Percentiles rank a stretch among this genome's conserved stretches.
These are phyloP conservation scores for Solanum gracilifrons DNA, from an alignment of 257 asterid genomes.

Conservation along the genomic window DNA sequence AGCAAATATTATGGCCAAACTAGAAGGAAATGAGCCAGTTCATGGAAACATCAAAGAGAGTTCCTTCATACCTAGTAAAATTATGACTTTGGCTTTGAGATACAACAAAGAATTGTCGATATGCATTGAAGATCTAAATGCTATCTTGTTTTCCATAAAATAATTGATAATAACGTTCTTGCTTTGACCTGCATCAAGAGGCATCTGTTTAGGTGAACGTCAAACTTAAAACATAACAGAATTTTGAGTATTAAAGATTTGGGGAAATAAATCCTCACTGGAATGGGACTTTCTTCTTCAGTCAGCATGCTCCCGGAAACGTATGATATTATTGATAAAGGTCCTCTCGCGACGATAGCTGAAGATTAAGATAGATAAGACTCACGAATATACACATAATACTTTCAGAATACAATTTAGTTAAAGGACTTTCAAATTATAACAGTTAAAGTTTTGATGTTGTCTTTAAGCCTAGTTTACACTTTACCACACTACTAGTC, in stretches of 20 bases:
- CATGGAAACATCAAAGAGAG: neutral
- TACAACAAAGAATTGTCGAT: neutral
- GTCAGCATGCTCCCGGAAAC: conserved; percentile 64
- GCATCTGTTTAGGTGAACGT: neutral
- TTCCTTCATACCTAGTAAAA: neutral
- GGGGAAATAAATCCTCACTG: conserved; percentile 17
- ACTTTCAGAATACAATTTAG: neutral
- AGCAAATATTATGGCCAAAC: neutral
- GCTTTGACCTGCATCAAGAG: neutral
- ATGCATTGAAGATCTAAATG: neutral
- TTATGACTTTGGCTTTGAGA: neutral
- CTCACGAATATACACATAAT: neutral
- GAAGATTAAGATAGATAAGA: conserved; percentile 1
- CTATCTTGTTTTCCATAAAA: neutral
- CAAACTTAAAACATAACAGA: neutral
- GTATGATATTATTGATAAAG: conserved; percentile 57
- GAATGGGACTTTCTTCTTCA: conserved; percentile 19
- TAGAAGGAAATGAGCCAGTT: neutral
- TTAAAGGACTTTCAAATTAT: neutral
- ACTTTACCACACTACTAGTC: neutral
- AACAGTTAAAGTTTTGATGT: neutral
- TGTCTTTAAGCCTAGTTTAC: neutral
- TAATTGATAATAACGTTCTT: neutral
- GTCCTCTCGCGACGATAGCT: conserved; percentile 67
- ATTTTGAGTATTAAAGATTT: neutral